Conservation (phyloP, 129 eudicot genomes). For the Artemisia annua region DNA sequence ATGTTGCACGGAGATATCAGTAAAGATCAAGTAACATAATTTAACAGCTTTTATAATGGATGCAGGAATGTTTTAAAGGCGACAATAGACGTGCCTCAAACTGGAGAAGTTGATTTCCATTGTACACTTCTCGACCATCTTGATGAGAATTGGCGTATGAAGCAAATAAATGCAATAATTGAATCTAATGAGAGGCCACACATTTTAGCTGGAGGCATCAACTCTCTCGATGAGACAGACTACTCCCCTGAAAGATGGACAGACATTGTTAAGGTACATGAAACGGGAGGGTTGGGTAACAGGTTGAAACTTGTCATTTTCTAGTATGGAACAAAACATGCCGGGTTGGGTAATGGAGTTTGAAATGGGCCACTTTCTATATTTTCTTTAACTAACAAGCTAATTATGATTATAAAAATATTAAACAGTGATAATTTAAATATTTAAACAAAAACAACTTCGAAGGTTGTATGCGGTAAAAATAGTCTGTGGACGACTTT, state of each 20-base stretch:
- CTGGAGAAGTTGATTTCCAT: slow-evolving; percentile 78
- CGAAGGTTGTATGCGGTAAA: background rate
- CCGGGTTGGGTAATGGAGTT: background rate
- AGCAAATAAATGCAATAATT: slow-evolving; percentile 81
- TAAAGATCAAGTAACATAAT: background rate
- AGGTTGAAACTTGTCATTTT: background rate
- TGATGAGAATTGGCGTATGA: slow-evolving; percentile 93
- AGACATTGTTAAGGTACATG: slow-evolving; percentile 79
- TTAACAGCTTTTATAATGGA: slow-evolving; percentile 10
- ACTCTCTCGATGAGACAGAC: slow-evolving; percentile 85
- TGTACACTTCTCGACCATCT: slow-evolving; percentile 93
- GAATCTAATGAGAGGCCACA: slow-evolving; percentile 78
- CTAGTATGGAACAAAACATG: background rate
- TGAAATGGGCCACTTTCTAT: background rate
- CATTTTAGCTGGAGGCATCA: slow-evolving; percentile 90
- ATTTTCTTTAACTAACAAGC: background rate
- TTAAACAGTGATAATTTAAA: background rate
- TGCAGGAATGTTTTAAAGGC: slow-evolving; percentile 95
- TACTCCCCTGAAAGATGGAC: slow-evolving; percentile 97
- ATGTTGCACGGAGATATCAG: background rate
- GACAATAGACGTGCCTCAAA: slow-evolving; percentile 81
- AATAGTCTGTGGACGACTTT: background rate
- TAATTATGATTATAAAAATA: background rate
- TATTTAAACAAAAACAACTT: background rate
- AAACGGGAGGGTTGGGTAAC: background rate